Evolutionary conservation across 2,329 filamentous ascomycete genomes (phyloP), one percentile per base, ranked within the genome.

Genomic region (Allantophomopsis lycopodina): DNA sequence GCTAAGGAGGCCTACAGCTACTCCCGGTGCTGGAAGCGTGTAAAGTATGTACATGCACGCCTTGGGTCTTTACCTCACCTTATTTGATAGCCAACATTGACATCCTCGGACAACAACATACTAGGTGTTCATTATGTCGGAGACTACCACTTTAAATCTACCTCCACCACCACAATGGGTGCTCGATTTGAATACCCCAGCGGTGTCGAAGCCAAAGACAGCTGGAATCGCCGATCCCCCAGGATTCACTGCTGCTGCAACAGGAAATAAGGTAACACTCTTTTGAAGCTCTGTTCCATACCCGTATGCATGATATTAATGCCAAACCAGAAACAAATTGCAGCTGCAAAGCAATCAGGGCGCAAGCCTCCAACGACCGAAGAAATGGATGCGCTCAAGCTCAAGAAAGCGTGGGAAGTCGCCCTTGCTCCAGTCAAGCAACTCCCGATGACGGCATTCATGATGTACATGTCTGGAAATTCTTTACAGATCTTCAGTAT

Each of bases 381-480:
- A 53, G 88, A 96, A 63, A 95, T 88, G 71, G 89, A 96, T 59
- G 87, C 82, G 16, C 69, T 98, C 46, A 96, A 96, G 69, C 68
- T 98, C 52, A 98, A 98, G 65, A 98, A 98, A 61, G 91, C 91
- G 0, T 98, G 91, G 91, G 91, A 98, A 62, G 75, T 98, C 35
- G 89, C 91, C 33, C 76, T 98, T 36, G 89, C 82, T 2, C 91
- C 91, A 1, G 81, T 91, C 46, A 98, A 98, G 67, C 79, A 82
- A 57, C 70, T 98, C 36, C 91, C 91, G 42, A 98, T 98, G 91
- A 96, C 93, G 42, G 88, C 81, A 46, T 89, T 98, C 59, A 95
- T 95, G 79, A 96, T 96, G 87, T 98, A 98, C 72, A 98, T 98
- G 91, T 93, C 89, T 23, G 91, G 91, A 54, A 98, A 96, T 65